These are phyloP conservation scores for Lactarius hatsudake DNA, from an alignment of 768 basidiomycete genomes.

Conservation along the genomic window DNA sequence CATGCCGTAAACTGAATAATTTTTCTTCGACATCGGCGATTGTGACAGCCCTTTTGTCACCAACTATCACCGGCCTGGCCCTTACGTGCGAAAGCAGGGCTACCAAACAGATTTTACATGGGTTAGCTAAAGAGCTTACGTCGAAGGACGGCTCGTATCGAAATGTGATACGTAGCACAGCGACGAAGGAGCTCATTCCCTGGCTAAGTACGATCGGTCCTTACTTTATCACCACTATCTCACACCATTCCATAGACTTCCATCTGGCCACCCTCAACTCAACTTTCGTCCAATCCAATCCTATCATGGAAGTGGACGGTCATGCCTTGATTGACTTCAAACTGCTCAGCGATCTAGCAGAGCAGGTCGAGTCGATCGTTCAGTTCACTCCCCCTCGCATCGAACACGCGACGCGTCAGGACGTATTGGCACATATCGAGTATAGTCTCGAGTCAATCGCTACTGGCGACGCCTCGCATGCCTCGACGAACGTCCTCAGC, in stretches of 20 bases:
- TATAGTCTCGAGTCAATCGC: conserved; percentile 4
- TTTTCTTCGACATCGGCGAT: conserved; percentile 18
- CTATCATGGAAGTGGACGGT: conserved; percentile 4
- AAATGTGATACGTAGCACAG: not conserved
- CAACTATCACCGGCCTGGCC: not conserved
- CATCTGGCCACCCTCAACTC: conserved; percentile 12
- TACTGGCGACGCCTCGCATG: not conserved
- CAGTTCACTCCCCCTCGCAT: conserved; percentile 11
- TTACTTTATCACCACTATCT: not conserved
- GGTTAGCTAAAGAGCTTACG: not conserved
- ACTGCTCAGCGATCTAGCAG: conserved; percentile 1
- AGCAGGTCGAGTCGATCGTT: conserved; percentile 9
- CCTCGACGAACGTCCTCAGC: not conserved
- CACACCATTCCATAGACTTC: not conserved
- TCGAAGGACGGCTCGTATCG: not conserved
- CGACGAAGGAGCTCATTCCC: conserved; percentile 4
- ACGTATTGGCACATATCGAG: conserved; percentile 13
- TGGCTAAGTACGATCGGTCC: conserved; percentile 9
- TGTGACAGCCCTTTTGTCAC: conserved; percentile 9
- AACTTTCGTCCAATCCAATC: conserved; percentile 4
- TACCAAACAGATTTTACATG: not conserved
- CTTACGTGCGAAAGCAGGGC: conserved; percentile 19
- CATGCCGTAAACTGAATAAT: conserved; percentile 12
- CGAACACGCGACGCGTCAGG: not conserved
- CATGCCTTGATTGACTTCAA: conserved; percentile 12